A percentile compares a stretch with the other conserved stretches of the same genome.
Evolutionary conservation across 2,329 filamentous ascomycete species (phyloP).

Genomic region (Talaromyces albobiverticillius): DNA sequence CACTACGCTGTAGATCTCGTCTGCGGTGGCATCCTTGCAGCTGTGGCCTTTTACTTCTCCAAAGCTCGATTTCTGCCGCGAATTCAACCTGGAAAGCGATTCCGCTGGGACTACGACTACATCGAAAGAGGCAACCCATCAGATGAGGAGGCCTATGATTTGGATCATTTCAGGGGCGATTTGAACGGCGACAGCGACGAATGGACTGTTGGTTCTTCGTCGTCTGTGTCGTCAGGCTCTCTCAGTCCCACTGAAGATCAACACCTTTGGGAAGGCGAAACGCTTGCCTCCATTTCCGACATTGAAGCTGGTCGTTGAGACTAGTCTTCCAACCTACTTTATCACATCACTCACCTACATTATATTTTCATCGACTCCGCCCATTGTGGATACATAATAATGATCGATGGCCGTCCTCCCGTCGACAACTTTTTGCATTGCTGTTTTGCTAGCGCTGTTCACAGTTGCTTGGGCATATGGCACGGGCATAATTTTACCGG

Average conservation of each 20-base stretch:
- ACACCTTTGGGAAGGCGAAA: conserved; percentile 45
- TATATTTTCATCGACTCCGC: conserved; percentile 7
- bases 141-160: conserved; percentile 51
- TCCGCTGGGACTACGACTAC: conserved; percentile 94
- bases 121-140: conserved; percentile 73
- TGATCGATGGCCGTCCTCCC: conserved; percentile 18
- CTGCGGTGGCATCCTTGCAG: conserved; percentile 74
- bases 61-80: conserved; percentile 78
- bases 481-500: conserved; percentile 35
- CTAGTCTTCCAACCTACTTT: background rate
- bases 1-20: conserved; percentile 95
- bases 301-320: conserved; percentile 38
- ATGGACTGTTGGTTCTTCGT: conserved; percentile 85
- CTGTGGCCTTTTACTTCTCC: conserved; percentile 76
- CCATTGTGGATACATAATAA: conserved; percentile 13
- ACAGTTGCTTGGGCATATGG: conserved; percentile 9
- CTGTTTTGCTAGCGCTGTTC: conserved; percentile 15
- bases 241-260: conserved; percentile 62
- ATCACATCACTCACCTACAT: conserved; percentile 17
- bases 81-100: conserved; percentile 77
- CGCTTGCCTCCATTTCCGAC: conserved; percentile 35
- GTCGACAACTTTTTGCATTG: conserved; percentile 14
- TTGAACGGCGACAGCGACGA: conserved; percentile 72
- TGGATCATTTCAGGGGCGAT: conserved; percentile 56
- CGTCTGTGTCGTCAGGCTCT: conserved; percentile 65